phyloP scores from a whole-genome alignment of 192 early-diverging fungal species.

The Pilaira anomala region DNA sequence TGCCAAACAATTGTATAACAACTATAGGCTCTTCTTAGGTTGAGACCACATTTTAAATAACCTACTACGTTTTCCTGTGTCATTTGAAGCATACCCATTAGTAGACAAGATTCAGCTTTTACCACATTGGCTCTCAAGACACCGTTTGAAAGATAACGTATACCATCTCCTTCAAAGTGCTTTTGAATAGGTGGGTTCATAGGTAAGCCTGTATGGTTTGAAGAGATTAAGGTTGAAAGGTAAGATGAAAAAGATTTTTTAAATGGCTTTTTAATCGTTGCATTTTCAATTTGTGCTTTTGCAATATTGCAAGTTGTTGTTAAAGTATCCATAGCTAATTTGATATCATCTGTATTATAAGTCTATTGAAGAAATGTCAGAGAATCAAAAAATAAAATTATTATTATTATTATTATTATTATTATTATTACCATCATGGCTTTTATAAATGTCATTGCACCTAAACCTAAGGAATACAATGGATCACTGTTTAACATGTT shows the following conservation, averaged over 20 bases:
- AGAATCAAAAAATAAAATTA: neutral
- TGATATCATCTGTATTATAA: slow-evolving; percentile 45
- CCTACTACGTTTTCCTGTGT: slow-evolving; percentile 47
- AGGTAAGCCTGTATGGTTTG: slow-evolving; percentile 8
- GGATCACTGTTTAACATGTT: slow-evolving; percentile 42
- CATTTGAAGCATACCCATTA: slow-evolving; percentile 46
- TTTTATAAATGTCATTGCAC: slow-evolving; percentile 42
- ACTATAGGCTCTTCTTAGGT: slow-evolving; percentile 44
- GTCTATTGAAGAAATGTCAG: slow-evolving; percentile 24
- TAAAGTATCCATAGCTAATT: slow-evolving; percentile 40
- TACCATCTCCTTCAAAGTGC: neutral
- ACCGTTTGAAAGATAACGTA: slow-evolving; percentile 34
- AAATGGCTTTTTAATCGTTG: slow-evolving; percentile 18
- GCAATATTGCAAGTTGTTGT: slow-evolving; percentile 39
- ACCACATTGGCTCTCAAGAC: slow-evolving; percentile 45
- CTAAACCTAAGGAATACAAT: slow-evolving; percentile 47
- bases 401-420: no score
- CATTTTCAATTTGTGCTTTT: slow-evolving; percentile 39
- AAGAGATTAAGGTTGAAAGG: slow-evolving; percentile 9
- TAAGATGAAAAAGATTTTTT: slow-evolving; percentile 35
- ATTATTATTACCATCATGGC: slow-evolving; percentile 31
- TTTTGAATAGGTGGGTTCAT: slow-evolving; percentile 9
- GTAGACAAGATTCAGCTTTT: slow-evolving; percentile 44
- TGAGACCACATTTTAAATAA: slow-evolving; percentile 48
- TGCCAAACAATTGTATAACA: slow-evolving; percentile 22